Evolutionary conservation across 148 eudicot genomes (phyloP).

Genomic region (Spergularia marina): DNA sequence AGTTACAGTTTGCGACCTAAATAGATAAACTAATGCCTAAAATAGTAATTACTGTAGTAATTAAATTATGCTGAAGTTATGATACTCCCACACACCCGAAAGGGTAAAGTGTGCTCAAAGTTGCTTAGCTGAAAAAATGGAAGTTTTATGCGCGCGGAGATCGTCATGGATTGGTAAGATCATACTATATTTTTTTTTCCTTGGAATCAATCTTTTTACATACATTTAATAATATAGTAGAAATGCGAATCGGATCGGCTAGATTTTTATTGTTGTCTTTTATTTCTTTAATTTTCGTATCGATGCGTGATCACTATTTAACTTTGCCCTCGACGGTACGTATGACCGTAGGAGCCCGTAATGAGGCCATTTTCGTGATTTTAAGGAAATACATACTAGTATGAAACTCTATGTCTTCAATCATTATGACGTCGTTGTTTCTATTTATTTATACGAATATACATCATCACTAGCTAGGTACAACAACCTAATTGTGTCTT

Average conservation of each 20-base stretch:
- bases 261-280: too few species aligned
- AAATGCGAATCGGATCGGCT: too few species aligned
- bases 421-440: neutral
- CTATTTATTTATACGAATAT: neutral
- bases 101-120: constrained; percentile 15
- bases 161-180: too few species aligned
- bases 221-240: too few species aligned
- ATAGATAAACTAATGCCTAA: constrained; percentile 17
- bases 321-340: too few species aligned
- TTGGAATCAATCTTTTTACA: too few species aligned
- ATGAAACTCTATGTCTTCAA: neutral
- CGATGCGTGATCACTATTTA: too few species aligned
- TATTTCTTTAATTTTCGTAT: too few species aligned
- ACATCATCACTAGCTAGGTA: neutral
- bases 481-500: neutral
- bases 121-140: neutral
- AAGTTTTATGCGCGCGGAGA: neutral
- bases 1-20: constrained; percentile 3
- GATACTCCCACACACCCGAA: neutral
- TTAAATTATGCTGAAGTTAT: constrained; percentile 5
- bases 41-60: neutral
- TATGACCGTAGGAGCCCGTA: too few species aligned
- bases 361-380: neutral
- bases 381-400: neutral
- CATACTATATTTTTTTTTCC: too few species aligned